These are phyloP conservation scores for Vicia faba DNA, from an alignment of 306 rosid species.

Conservation along the genomic window DNA sequence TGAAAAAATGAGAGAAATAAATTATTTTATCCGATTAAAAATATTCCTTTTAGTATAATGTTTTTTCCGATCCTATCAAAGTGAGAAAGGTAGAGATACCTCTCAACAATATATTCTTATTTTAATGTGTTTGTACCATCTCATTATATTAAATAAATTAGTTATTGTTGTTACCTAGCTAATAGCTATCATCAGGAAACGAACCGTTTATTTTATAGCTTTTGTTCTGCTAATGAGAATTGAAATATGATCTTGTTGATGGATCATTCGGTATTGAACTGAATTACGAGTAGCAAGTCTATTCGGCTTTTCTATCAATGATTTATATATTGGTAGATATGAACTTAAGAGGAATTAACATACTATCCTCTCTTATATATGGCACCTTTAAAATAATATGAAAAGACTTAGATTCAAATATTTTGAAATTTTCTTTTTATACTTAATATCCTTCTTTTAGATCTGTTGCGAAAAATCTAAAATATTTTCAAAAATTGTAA, in stretches of 20 bases:
- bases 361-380: too few relatives aligned
- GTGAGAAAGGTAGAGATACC: neutral
- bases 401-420: too few relatives aligned
- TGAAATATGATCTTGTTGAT: slow-evolving; percentile 31
- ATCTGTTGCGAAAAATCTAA: too few relatives aligned
- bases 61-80: too few relatives aligned
- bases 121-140: neutral
- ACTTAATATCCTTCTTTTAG: too few relatives aligned
- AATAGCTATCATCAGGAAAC: neutral
- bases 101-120: neutral
- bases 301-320: slow-evolving; percentile 5
- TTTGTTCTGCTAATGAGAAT: neutral
- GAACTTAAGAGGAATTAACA: too few relatives aligned
- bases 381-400: too few relatives aligned
- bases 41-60: too few relatives aligned
- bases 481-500: too few relatives aligned
- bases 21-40: too few relatives aligned
- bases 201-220: slow-evolving; percentile 3
- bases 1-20: too few relatives aligned
- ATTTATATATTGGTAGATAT: slow-evolving; percentile 2
- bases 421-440: too few relatives aligned
- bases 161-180: neutral
- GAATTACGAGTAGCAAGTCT: neutral
- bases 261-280: neutral
- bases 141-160: neutral